Percentiles rank a stretch among this genome's conserved stretches.
Conservation (phyloP, 441 rosid genomes). For the Populus hybrid region DNA sequence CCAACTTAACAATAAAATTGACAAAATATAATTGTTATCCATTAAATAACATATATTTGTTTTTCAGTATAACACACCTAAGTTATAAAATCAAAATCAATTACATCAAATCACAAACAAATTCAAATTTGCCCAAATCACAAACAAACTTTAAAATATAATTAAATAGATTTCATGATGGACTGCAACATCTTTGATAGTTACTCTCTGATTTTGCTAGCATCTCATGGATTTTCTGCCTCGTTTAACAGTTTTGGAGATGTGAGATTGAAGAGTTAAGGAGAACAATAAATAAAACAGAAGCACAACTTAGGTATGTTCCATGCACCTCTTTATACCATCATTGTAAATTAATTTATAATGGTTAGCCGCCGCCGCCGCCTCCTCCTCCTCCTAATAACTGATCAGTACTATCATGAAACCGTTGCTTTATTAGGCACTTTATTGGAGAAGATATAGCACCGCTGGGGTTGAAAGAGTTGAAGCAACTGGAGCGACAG, state of each 20-base stretch:
- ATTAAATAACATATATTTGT: no score
- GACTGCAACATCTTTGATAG: neutral
- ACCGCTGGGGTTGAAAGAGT: constrained; percentile 39
- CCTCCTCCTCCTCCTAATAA: neutral
- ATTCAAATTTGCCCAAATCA: no score
- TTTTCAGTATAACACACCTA: no score
- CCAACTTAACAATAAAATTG: no score
- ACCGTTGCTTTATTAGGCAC: constrained; percentile 28
- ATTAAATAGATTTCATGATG: neutral
- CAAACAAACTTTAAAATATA: no score
- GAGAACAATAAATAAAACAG: constrained; percentile 33
- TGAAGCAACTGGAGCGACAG: constrained; percentile 52
- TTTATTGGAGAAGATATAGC: constrained; percentile 47
- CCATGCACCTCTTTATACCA: neutral
- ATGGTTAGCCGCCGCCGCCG: no score
- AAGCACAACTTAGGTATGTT: constrained; percentile 41
- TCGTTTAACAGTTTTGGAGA: constrained; percentile 42
- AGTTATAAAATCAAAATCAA: no score
- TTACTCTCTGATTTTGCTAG: neutral
- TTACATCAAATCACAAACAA: no score
- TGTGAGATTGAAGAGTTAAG: constrained; percentile 36
- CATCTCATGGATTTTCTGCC: neutral
- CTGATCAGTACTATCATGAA: neutral
- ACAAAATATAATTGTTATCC: no score
- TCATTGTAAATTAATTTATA: neutral